Evolutionary conservation across 805 yeast species (phyloP), one percentile per base, ranked within the genome.

Genomic region (Starmerella asiatica): DNA sequence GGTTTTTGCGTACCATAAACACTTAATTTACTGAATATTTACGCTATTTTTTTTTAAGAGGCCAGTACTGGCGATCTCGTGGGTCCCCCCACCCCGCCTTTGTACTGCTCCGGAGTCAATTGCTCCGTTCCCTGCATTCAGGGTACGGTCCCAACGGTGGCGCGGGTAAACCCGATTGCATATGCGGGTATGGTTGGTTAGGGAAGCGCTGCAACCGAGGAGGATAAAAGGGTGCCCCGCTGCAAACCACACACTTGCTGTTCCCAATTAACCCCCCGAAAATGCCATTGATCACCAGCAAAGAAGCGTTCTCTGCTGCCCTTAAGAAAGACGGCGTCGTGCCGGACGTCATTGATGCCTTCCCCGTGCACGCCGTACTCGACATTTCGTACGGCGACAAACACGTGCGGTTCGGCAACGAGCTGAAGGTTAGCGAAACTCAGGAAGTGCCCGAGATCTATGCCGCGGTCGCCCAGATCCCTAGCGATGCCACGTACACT

Each of bases 401-500:
- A 44, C 80, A 73, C 41, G 94, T 83, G 26, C 71, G 85, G 0
- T 61, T 82, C 65, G 96, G 95, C 16, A 83, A 85, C 60, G 69
- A 76, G 2, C 63, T 86, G 40, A 57, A 65, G 31, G 76, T 73
- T 5, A 67, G 63, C 3, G 79, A 75, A 34, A 76, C 94, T 21
- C 93, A 80, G 60, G 49, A 58, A n/a, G 53, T 51, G 33, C 95
- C 95, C 27, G 50, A 58, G 24, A 65, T 85, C 41, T 79, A 77
- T 47, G 75, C 80, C 60, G 73, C 85, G 14, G 63, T 75, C 46
- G 59, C 62, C 39, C 67, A 68, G 32, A 67, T 65, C 47, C 67
- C 64, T 46, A 61, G 69, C 29, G 53, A 62, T 14, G 58, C 66
- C 20, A 78, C 75, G 48, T 85, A 79, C 61, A 74, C 91, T 9